Evolutionary conservation across 148 eudicot species (phyloP).

Genomic region (Rhododendron williamsianum): DNA sequence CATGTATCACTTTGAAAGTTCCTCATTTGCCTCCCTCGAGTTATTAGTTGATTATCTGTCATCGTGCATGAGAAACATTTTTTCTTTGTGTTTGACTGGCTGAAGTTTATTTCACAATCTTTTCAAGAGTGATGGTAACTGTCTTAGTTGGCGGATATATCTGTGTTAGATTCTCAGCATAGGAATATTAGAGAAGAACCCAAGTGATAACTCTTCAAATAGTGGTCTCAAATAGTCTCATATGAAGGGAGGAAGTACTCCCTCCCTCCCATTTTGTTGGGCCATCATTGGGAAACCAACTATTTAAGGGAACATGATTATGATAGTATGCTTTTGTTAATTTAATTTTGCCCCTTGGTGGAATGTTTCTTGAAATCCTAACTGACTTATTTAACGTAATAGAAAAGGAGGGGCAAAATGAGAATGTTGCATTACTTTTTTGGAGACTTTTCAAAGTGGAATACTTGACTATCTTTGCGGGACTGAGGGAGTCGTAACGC

Average conservation of each 20-base stretch:
- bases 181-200: background rate
- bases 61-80: background rate
- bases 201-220: background rate
- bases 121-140: background rate
- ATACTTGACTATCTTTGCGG: too few species aligned
- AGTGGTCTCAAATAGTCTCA: background rate
- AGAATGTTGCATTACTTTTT: too few species aligned
- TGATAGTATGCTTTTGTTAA: background rate
- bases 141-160: background rate
- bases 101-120: background rate
- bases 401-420: too few species aligned
- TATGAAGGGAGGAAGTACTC: background rate
- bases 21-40: background rate
- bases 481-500: too few species aligned
- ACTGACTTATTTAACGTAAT: too few species aligned
- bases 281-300: background rate
- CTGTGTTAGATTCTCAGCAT: background rate
- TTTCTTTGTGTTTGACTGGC: background rate
- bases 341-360: background rate
- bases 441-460: too few species aligned
- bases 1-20: background rate
- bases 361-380: background rate
- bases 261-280: background rate
- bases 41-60: background rate
- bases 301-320: background rate